Conservation (phyloP, 129 eudicot species). For the Pittosporum tobira region DNA sequence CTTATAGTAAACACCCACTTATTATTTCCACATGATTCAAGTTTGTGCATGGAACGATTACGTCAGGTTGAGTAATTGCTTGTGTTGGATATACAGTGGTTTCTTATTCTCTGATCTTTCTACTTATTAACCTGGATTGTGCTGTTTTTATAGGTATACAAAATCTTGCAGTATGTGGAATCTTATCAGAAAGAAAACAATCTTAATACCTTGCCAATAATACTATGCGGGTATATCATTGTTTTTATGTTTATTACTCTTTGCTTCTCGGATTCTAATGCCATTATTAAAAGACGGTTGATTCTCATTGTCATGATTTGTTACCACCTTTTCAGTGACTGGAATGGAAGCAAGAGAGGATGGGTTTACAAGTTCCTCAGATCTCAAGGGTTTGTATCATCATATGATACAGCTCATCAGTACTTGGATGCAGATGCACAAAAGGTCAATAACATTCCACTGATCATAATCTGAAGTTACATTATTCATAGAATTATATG, state of each 20-base stretch:
- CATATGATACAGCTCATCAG: conserved; percentile 95
- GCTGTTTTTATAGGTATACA: conserved; percentile 51
- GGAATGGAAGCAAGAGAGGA: conserved; percentile 98
- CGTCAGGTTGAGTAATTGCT: conserved; percentile 48
- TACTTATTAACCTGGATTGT: neutral
- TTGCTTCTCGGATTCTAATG: neutral
- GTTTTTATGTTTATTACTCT: conserved; percentile 3
- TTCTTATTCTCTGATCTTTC: neutral
- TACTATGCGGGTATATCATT: conserved; percentile 99
- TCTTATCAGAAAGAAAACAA: conserved; percentile 81
- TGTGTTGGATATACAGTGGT: neutral
- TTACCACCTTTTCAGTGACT: conserved; percentile 45
- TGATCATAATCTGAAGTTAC: neutral
- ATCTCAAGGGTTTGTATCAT: conserved; percentile 93
- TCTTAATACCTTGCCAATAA: conserved; percentile 77
- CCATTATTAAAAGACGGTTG: neutral
- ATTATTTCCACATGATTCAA: conserved; percentile 77
- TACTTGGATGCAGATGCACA: conserved; percentile 94
- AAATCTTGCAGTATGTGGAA: conserved; percentile 77
- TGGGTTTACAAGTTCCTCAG: conserved; percentile 84
- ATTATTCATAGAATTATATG: neutral
- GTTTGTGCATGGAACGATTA: conserved; percentile 77
- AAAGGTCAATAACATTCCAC: conserved; percentile 39
- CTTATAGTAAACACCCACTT: conserved; percentile 79
- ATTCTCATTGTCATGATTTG: neutral